Conservation (phyloP, 805 yeast species). For the Metschnikowia rubicola region DNA sequence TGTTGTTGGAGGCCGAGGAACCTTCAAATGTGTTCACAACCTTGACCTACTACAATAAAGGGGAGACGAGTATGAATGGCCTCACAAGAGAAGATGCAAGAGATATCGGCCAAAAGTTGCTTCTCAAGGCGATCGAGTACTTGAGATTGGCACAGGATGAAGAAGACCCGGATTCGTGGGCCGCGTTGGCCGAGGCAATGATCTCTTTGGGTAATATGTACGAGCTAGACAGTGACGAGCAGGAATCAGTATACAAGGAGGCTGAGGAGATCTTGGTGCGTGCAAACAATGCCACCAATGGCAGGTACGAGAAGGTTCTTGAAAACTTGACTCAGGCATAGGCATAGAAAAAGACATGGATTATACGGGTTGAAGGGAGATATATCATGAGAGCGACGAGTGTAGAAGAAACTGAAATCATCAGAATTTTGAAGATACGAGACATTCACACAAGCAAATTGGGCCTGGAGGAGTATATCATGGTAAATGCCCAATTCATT, state of each 20-base stretch:
- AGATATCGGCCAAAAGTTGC: constrained; percentile 44
- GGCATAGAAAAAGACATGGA: background rate
- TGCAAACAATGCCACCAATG: constrained; percentile 80
- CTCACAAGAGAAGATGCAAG: constrained; percentile 43
- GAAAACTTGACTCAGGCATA: constrained; percentile 42
- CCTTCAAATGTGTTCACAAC: constrained; percentile 54
- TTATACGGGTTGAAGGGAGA: background rate
- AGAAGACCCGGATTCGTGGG: constrained; percentile 80
- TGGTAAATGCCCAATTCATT: too few relatives aligned
- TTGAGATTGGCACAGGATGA: constrained; percentile 59
- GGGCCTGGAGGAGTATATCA: too few relatives aligned
- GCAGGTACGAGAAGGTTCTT: constrained; percentile 63
- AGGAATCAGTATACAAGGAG: constrained; percentile 57
- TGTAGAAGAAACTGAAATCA: too few relatives aligned
- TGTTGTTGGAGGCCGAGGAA: constrained; percentile 60
- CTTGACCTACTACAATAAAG: constrained; percentile 50
- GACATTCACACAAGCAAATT: too few relatives aligned
- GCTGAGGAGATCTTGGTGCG: constrained; percentile 67
- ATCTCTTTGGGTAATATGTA: constrained; percentile 74
- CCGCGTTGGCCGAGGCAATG: constrained; percentile 78
- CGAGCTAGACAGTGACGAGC: constrained; percentile 63
- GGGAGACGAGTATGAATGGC: constrained; percentile 32
- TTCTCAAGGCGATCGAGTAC: constrained; percentile 53
- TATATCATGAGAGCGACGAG: too few relatives aligned
- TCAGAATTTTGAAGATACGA: too few relatives aligned